These are phyloP conservation scores for Metschnikowia cerradonensis DNA, from an alignment of 805 yeast species.

Conservation along the genomic window DNA sequence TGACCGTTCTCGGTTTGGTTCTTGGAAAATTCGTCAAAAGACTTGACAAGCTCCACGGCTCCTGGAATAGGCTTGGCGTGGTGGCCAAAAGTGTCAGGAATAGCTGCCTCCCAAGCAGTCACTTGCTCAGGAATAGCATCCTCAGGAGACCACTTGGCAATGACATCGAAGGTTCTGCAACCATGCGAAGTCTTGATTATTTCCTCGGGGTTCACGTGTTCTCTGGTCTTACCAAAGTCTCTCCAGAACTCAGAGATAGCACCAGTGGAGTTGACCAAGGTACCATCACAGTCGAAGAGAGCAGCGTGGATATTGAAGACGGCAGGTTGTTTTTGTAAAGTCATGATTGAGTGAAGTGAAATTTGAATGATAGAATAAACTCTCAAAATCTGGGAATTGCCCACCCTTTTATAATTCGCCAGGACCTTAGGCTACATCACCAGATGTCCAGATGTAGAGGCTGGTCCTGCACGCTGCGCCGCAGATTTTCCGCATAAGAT, in stretches of 20 bases:
- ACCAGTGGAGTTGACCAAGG: constrained; percentile 76
- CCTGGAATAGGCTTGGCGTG: constrained; percentile 75
- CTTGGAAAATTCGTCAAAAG: constrained; percentile 47
- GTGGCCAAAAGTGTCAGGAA: constrained; percentile 69
- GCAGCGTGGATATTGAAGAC: constrained; percentile 42
- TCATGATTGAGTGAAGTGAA: constrained; percentile 8
- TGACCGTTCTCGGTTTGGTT: constrained; percentile 37
- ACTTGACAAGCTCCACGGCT: constrained; percentile 57
- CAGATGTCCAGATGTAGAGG: neutral
- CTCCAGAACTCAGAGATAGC: constrained; percentile 84
- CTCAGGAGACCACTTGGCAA: constrained; percentile 70
- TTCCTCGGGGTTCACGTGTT: constrained; percentile 64
- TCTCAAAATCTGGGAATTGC: neutral
- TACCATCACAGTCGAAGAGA: constrained; percentile 84
- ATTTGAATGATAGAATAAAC: neutral
- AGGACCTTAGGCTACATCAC: neutral
- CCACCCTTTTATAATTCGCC: neutral
- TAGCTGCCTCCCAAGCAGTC: constrained; percentile 61
- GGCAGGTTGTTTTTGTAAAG: constrained; percentile 36
- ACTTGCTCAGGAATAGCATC: constrained; percentile 64
- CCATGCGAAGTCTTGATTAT: constrained; percentile 78
- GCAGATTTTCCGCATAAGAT: constrained; percentile 5
- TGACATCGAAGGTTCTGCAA: constrained; percentile 75
- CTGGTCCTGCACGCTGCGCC: constrained; percentile 1
- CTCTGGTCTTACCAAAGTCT: constrained; percentile 62